A percentile compares a stretch with the other conserved stretches of the same genome.
phyloP scores from a whole-genome alignment of 2,329 filamentous ascomycete genomes.

The Ceratocystis ficicola region DNA sequence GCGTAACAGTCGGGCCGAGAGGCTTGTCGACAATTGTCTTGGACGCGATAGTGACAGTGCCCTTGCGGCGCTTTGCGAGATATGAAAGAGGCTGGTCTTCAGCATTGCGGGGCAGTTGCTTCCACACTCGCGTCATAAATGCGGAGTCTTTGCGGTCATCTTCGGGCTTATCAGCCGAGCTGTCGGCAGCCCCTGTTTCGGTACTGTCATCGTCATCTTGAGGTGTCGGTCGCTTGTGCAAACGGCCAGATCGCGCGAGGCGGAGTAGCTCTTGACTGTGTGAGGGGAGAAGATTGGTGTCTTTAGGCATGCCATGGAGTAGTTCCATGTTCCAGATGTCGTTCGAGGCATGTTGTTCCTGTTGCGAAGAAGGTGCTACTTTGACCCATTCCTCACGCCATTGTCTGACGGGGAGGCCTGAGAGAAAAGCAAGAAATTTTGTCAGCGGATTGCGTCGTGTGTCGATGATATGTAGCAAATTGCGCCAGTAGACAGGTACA shows the following conservation, averaged over 20 bases:
- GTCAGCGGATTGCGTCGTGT: not conserved
- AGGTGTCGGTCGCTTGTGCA: conserved; percentile 60
- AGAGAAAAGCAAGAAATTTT: not conserved
- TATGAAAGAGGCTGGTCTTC: conserved; percentile 43
- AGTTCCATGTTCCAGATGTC: conserved; percentile 65
- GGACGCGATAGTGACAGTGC: conserved; percentile 45
- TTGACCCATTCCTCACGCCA: conserved; percentile 65
- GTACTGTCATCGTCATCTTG: conserved; percentile 49
- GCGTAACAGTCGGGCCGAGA: conserved; percentile 50
- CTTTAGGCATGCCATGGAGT: conserved; percentile 70
- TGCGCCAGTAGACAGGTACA: not conserved
- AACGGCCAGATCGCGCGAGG: conserved; percentile 62
- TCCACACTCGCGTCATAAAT: conserved; percentile 48
- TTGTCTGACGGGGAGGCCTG: conserved; percentile 76
- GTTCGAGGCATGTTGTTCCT: conserved; percentile 51
- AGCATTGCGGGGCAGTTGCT: conserved; percentile 47
- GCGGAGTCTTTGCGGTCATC: conserved; percentile 45
- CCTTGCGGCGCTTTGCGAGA: conserved; percentile 50
- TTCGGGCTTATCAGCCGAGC: conserved; percentile 50
- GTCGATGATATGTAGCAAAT: not conserved
- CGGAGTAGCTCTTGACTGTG: conserved; percentile 75
- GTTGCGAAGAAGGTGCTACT: conserved; percentile 52
- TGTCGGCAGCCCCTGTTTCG: conserved; percentile 37
- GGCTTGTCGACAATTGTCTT: conserved; percentile 37
- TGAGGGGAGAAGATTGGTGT: conserved; percentile 62